Evolutionary conservation across 2,329 filamentous ascomycete species (phyloP), one percentile per base, ranked within the genome.

Genomic region (Aspergillus sp.): DNA sequence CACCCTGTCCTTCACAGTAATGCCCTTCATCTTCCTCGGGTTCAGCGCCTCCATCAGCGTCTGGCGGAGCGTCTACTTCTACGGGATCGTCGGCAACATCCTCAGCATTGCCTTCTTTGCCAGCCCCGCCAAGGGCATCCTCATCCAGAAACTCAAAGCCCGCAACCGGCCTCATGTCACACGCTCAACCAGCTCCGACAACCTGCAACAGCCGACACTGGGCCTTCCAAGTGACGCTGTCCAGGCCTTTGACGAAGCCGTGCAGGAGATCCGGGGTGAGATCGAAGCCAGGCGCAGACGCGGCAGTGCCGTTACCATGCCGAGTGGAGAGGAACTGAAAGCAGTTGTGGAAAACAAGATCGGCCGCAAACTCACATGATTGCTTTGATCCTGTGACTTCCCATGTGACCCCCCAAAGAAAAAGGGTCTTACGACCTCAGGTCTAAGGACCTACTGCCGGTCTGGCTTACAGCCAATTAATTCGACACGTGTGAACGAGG

Each of bases 21-120:
- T 89, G 0, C 95, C 95, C 0, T 99, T 99, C 77, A 84, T 97
- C 48, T 81, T 97, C 41, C 88, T 99, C 23, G 83, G 82, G 21
- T 86, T 97, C 65, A 78, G 81, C 17, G 84, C 87, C 62, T 93
- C 89, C 8, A 76, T 96, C 44, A 79, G 82, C 2, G 88, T 91
- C 60, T 99, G 95, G 95, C 79, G 86, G 0, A 86, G 90, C 44
- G 90, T 97, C 38, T 95, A 96, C 78, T 98, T 92, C 79, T 99
- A 96, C 77, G 87, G 86, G 32, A 81, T 95, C 57, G 72, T 93
- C 62, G 88, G 87, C 66, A 90, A 90, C 1, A 77, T 81, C 8
- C 73, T 78, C 0, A 86, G 87, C 17, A 85, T 93, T 59, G 85
- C 81, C 7, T 89, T 96, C 79, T 96, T 98, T 71, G 84, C 88